Evolutionary conservation across 495 filamentous ascomycete genomes (phyloP), one percentile per base, ranked within the genome.

Genomic region (Penicillium dipodomyicola): DNA sequence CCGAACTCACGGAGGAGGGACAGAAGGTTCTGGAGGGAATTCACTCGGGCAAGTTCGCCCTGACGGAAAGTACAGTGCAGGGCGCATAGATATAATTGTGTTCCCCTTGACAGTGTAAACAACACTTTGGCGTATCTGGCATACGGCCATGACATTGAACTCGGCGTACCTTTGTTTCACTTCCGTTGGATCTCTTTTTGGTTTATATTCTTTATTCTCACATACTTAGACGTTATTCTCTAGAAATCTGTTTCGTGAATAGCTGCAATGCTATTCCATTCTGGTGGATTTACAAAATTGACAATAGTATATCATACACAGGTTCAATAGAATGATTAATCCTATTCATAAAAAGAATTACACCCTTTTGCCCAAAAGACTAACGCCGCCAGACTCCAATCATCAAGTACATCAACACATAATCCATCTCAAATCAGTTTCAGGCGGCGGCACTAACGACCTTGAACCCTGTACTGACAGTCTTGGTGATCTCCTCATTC

Each of bases 401-500:
- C 54, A 64, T 69, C 41, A 63, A 61, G 29, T 42, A 49, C 52
- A 46, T 61, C 49, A 60, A 59, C 15, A 52, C 44, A 62, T 58
- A 55, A 40, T 23, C 45, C 17, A 23, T 32, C 17, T 32, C 53
- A 15, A 42, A 44, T 27, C 25, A 29, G 41, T 51, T 27, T 74
- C 74, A 88, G 50, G 85, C 88, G 55, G 76, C 71, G 15, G 83
- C 75, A 56, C 87, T 86, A 27, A 96, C 86, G 23, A 97, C 77
- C 72, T 89, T 89, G 42, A 94, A 97, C 11, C 95, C 95, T 56
- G 87, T 88, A 19, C 77, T 75, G 12, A 99, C 79, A 17, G 86
- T 74, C 78, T 95, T 96, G 35, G 82, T 80, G 51, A 99, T 97
- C 15, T 97, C 94, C 71, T 99, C 95, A 60, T 97, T 97, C 80